Base-by-base conservation (phyloP, 75 land plant genomes). In the Larix kaempferi region DNA sequence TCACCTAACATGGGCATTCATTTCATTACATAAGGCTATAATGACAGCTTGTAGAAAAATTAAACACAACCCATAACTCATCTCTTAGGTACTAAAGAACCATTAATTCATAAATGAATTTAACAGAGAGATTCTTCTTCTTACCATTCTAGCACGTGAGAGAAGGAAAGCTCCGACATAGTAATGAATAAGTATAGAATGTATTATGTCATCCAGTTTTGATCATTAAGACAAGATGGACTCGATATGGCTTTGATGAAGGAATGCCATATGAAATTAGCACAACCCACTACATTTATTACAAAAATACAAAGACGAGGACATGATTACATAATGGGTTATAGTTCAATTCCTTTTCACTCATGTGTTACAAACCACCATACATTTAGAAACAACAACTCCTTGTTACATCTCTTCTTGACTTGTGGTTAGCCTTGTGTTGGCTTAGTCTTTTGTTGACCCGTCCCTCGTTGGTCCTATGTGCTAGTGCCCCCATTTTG, bases 191-290 rank as follows among this genome's bases (percentile, higher is more conserved):
- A 83, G 65, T 86, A 88, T 59, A 88, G 64, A 8, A 88, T 81
- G 88, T 88, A 88, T 33, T 86, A 88, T 15, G 81, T 86, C 14
- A 88, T 81, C 78, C 90, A 86, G 69, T 86, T 88, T 52, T 85
- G 82, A 73, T 88, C 85, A 69, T 81, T 82, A 26, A 66, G 69
- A 54, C 71, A 39, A 21, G 72, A 81, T 76, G 80, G 85, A 52
- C 81, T 86, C 69, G 86, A 83, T 57, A 88, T 86, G 16, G 83
- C 80, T 59, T 56, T 81, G 52, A 83, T 63, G 6, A 88, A 88
- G 63, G 78, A 80, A 81, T 78, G 83, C 75, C 88, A 86, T 80
- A 52, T 72, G 21, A 63, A 23, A 35, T 1, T 54, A 44, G 49
- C 14, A 73, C 12, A n/a, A n/a, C 22, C 13, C 55, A 71, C 17